Evolutionary conservation across 1,284 basidiomycete genomes (phyloP), one percentile per base, ranked within the genome.

Genomic region (Caloboletus firmus): DNA sequence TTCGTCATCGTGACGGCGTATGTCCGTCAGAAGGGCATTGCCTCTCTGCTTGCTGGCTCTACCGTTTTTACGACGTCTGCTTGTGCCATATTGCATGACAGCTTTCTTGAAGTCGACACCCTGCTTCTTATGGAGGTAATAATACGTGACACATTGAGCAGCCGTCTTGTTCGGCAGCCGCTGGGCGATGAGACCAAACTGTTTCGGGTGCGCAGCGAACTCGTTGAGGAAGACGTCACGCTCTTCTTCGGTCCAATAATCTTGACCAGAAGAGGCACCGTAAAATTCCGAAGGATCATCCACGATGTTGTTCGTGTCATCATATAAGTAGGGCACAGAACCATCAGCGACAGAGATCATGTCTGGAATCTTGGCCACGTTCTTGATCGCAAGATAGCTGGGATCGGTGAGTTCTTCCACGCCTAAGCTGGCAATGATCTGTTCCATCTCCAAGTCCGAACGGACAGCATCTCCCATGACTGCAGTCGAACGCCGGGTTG

Each of bases 371-470:
- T 76, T 82, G 17, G 95, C 95, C n/a, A 94, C 82, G 54, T 97
- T 98, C 59, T 87, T 83, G 46, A 87, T 78, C 3, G 93, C 93
- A 20, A 98, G 84, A 61, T 91, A 84, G 61, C 84, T 91, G 0
- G 95, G 94, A 72, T 98, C 95, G 43, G 89, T 93, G 52, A 93
- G 84, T 60, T 96, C 95, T 59, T 95, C 93, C 61, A 89, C 92
- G 45, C 94, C 95, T 37, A 98, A 76, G 64, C 88, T 94, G 12
- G 93, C 93, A 52, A 98, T 87, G 66, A 98, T 95, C 73, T 95
- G 94, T 66, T 98, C 91, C 83, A 98, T 95, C 76, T 98, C 96
- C 53, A 97, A 82, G 71, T 98, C 96, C 18, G 94, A 95, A 2
- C 93, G 85, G 12, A 96, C 95, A 8, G 92, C 88, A 70, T 98